A percentile compares a stretch with the other conserved stretches of the same genome.
These are phyloP conservation scores for Boletus insuetus DNA, from an alignment of 768 basidiomycete species.

Conservation along the genomic window DNA sequence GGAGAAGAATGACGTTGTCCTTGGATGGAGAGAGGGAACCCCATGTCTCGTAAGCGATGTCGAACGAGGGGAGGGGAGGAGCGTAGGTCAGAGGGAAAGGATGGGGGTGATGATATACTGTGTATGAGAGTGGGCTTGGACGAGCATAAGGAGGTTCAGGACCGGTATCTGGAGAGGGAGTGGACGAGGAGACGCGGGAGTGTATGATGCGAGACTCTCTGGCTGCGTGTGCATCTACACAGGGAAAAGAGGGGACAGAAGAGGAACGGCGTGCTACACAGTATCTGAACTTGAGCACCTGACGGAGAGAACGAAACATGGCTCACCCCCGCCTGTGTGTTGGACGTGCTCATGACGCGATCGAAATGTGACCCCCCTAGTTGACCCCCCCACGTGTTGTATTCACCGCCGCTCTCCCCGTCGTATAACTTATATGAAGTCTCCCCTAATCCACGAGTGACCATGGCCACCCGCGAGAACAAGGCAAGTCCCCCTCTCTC, in stretches of 20 bases:
- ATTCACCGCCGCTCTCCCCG: too few relatives aligned
- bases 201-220: constrained; percentile 57
- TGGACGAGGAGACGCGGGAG: neutral
- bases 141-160: constrained; percentile 84
- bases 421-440: too few relatives aligned
- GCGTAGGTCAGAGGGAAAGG: constrained; percentile 71
- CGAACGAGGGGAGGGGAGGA: constrained; percentile 59
- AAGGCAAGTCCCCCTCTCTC: constrained; percentile 26
- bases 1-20: constrained; percentile 91
- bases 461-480: constrained; percentile 23
- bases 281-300: neutral
- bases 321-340: too few relatives aligned
- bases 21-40: constrained; percentile 73
- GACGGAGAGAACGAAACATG: neutral
- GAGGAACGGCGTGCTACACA: neutral
- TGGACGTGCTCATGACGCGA: too few relatives aligned
- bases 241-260: constrained; percentile 48
- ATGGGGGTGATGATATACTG: constrained; percentile 55
- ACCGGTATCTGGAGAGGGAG: constrained; percentile 44
- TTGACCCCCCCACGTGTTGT: too few relatives aligned
- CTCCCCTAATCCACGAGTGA: neutral
- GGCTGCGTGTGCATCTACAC: constrained; percentile 78
- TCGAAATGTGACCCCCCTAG: too few relatives aligned
- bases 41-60: constrained; percentile 98
- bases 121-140: constrained; percentile 72